Evolutionary conservation across 805 yeast genomes (phyloP), one percentile per base, ranked within the genome.

Genomic region (Komagataella pseudopastoris): DNA sequence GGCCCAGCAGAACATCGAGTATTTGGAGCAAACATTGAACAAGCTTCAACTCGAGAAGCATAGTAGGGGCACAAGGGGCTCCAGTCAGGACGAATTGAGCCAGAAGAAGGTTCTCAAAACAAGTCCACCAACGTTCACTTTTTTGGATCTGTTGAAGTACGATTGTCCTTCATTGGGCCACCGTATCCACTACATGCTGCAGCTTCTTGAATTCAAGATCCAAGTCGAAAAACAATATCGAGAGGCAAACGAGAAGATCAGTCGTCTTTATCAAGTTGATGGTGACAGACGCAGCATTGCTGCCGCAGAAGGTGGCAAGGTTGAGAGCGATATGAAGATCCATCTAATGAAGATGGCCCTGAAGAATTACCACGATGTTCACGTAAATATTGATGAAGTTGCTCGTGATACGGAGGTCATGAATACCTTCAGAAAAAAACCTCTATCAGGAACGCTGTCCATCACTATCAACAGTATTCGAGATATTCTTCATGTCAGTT

Each of bases 141-240:
- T 86, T 18, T 70, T 86, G 57, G 99, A 93, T 64, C 72, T 93
- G 52, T 76, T 88, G 63, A 89, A 89, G 59, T 89, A 88, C 62
- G 97, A 93, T 60, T 87, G 96, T 59, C 96, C 97, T 0, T 87
- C 95, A 0, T 71, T 93, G 58, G 96, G 97, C 8, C 96, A 93
- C 60, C 79, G 93, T 56, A 93, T 93, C 61, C 96, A 88, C 67
- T 83, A 87, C 59, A 90, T 93, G 98, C 76, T 91, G 51, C 97
- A 90, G 68, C 95, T 89, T 66, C 74, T 93, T 54, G 96, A 90
- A 63, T 89, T 91, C 66, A 93, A 93, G 67, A 74, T 91, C 48
- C 93, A 91, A 61, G 95, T 91, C 44, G 99, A 93, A 65, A 81
- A 87, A 59, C 96, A 93, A 67, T 93, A 91, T 67, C 82, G 83